Conservation (phyloP, 2,329 filamentous ascomycete species). For the Fusarium transvaalense region DNA sequence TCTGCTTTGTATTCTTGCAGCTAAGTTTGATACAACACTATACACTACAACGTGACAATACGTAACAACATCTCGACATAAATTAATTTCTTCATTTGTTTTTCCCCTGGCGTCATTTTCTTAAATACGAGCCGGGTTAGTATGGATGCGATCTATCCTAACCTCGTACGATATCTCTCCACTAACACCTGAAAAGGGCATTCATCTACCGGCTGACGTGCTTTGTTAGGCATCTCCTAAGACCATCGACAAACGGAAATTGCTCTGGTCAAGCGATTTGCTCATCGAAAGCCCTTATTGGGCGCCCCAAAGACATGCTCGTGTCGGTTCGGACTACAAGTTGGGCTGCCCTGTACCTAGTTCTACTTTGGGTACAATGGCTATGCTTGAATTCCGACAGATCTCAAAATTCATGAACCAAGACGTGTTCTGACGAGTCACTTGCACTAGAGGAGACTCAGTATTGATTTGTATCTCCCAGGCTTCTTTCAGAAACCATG, state of each 20-base stretch:
- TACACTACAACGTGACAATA: background rate
- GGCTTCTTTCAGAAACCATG: background rate
- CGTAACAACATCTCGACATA: background rate
- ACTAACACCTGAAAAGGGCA: background rate
- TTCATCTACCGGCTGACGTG: background rate
- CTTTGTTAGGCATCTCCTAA: background rate
- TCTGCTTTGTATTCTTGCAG: background rate
- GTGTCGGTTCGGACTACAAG: background rate
- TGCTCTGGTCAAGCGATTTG: background rate
- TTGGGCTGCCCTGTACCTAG: background rate
- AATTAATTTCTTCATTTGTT: background rate
- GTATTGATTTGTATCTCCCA: background rate
- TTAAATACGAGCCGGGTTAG: background rate
- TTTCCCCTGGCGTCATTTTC: background rate
- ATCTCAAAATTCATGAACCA: background rate
- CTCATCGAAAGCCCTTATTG: background rate
- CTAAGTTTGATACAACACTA: background rate
- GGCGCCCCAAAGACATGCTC: background rate
- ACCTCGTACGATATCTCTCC: slow-evolving; percentile 18
- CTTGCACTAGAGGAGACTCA: rapidly evolving
- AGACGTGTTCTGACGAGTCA: background rate
- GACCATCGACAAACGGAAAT: background rate
- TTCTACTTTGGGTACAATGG: background rate
- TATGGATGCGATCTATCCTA: no score
- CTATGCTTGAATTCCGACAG: background rate